Base-by-base conservation (phyloP, 345 rosid genomes). In the Nasturtium officinale region DNA sequence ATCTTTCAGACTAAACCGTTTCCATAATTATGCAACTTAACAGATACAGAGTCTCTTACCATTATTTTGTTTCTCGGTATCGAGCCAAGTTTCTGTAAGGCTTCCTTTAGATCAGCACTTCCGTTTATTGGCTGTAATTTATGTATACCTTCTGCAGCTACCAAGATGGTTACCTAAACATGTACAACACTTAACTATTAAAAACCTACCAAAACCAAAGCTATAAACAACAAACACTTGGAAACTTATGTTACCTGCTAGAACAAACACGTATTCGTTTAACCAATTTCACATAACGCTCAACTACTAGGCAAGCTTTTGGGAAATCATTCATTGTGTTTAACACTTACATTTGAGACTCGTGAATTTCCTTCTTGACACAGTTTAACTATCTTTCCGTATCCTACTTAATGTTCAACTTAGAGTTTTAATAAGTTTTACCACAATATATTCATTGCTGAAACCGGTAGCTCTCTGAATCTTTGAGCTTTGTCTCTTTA, bases 401-500 rank as follows among this genome's bases (percentile, higher is more conserved):
- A 23, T 23, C 25, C 2, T 23, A 23, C 2, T 23, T 1, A 23
- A 23, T 23, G 25, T 23, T 23, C 25, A 23, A 23, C 25, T 23
- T 2, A 23, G 25, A 1, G 2, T 23, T 23, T 23, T 1, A 33
- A 50, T 40, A 76, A 69, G 15, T 65, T 78, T 85, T 85, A 90
- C 99, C 98, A 95, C 97, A 66, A 95, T 87, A 75, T 90, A 91
- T 71, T 90, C 96, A 61, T 90, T 91, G 82, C 85, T 87, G 68
- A 87, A 88, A 56, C 89, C 97, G 66, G 72, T 84, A 54, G 87
- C 78, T 84, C 82, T 85, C 61, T 57, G 82, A 68, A 79, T 84
- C 33, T 30, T 51, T 6, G 92, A 76, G 77, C 90, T 88, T 80
- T 84, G 88, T 73, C 81, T 86, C 77, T 81, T 86, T 18, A 91